Conservation (phyloP, 2,329 filamentous ascomycete species). For the Zymoseptoria crescenta region DNA sequence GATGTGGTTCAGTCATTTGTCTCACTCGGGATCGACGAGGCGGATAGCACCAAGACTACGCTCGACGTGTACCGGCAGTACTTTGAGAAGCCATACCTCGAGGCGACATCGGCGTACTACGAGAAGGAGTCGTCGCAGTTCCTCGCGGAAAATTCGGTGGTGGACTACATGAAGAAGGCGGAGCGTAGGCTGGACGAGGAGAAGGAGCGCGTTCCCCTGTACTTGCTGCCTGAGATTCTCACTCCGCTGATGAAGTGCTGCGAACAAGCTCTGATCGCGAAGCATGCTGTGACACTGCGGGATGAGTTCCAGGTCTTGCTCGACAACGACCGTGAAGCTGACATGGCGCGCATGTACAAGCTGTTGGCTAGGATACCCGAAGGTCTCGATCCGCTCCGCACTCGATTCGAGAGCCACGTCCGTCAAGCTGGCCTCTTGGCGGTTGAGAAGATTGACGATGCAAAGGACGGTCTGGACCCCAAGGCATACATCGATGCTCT, state of each 20-base stretch:
- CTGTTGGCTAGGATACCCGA: slow-evolving; percentile 83
- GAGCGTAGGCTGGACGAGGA: slow-evolving; percentile 84
- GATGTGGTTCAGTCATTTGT: slow-evolving; percentile 93
- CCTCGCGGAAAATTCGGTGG: slow-evolving; percentile 90
- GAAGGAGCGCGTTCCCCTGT: slow-evolving; percentile 85
- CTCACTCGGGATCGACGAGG: slow-evolving; percentile 86
- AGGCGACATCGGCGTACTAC: slow-evolving; percentile 79
- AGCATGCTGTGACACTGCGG: slow-evolving; percentile 75
- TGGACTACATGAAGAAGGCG: slow-evolving; percentile 99
- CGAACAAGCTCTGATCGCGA: slow-evolving; percentile 79
- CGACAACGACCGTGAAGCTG: slow-evolving; percentile 89
- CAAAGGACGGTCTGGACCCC: slow-evolving; percentile 84
- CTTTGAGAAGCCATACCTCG: slow-evolving; percentile 88
- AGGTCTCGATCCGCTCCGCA: slow-evolving; percentile 79
- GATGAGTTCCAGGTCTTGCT: slow-evolving; percentile 94
- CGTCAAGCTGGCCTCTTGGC: slow-evolving; percentile 80
- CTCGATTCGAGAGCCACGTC: slow-evolving; percentile 86
- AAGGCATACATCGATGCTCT: slow-evolving; percentile 92
- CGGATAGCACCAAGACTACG: slow-evolving; percentile 86
- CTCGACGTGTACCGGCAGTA: slow-evolving; percentile 88
- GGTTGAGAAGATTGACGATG: slow-evolving; percentile 81
- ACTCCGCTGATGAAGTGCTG: slow-evolving; percentile 76
- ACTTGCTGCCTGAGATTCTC: slow-evolving; percentile 84
- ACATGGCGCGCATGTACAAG: slow-evolving; percentile 94
- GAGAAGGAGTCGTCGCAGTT: slow-evolving; percentile 88